Evolutionary conservation across 23 red algal genomes (phyloP).

Genomic region (Chondrus crispus): DNA sequence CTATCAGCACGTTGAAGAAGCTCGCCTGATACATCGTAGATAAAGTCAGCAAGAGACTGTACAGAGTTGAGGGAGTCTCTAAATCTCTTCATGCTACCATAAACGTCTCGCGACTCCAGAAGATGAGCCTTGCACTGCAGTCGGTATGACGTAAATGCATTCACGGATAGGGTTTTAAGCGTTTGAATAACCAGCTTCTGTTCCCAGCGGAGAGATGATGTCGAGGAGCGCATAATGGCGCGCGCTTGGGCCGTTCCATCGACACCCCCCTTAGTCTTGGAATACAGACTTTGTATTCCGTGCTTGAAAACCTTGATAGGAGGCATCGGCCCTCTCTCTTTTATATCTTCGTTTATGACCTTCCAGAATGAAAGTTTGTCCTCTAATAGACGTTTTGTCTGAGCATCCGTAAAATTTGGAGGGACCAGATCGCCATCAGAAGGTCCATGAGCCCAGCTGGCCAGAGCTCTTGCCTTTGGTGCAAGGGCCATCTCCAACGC

Average conservation of each 20-base stretch:
- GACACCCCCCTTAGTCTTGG: constrained; percentile 16
- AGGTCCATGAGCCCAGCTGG: not conserved
- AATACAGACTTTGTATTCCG: not conserved
- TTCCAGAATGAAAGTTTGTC: not conserved
- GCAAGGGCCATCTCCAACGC: not conserved
- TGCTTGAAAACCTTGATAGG: not conserved
- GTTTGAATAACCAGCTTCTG: not conserved
- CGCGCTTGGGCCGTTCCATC: not conserved
- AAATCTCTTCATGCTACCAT: not conserved
- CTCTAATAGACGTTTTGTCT: not conserved
- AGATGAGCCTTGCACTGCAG: not conserved
- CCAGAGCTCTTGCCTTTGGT: not conserved
- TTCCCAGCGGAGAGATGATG: not conserved
- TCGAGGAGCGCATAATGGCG: not conserved
- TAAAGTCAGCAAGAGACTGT: not conserved
- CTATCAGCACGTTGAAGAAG: not conserved
- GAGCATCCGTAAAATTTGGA: not conserved
- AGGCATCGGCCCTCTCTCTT: not conserved
- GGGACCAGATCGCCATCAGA: too few species aligned
- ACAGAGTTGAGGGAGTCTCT: not conserved
- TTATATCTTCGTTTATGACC: not conserved
- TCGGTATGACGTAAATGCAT: not conserved
- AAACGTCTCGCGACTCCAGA: not conserved
- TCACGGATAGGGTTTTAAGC: not conserved
- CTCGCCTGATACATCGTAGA: not conserved